phyloP scores from a whole-genome alignment of 768 basidiomycete genomes.

The Boletus tomentosulus region DNA sequence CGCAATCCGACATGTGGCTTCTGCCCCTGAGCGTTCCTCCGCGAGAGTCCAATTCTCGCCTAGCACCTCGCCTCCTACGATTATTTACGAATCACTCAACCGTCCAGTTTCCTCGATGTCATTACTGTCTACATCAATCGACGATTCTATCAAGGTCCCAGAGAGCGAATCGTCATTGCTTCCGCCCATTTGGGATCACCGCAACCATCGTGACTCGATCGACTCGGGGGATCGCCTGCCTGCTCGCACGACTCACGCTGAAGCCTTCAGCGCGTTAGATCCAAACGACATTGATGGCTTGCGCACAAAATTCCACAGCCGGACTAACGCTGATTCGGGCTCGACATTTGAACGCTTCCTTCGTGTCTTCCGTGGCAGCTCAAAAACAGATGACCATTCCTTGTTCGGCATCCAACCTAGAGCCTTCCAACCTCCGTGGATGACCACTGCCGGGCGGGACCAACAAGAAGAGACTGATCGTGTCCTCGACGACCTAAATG shows the following conservation, averaged over 20 bases:
- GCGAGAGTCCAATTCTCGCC: conserved; percentile 17
- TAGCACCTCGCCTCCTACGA: conserved; percentile 16
- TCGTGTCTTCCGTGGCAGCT: conserved; percentile 17
- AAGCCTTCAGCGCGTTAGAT: conserved; percentile 58
- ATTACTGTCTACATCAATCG: conserved; percentile 6
- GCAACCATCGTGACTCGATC: conserved; percentile 23
- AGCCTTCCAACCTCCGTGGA: conserved; percentile 53
- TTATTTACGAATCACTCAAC: conserved; percentile 5
- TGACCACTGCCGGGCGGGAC: conserved; percentile 57
- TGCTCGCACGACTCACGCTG: conserved; percentile 55
- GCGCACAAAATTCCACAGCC: conserved; percentile 31
- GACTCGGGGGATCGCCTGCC: conserved; percentile 30
- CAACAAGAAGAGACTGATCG: conserved; percentile 66
- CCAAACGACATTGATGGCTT: conserved; percentile 48
- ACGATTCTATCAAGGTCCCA: not conserved
- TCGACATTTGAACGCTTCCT: conserved; percentile 21
- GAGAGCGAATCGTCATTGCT: conserved; percentile 10
- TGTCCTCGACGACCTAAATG: conserved; percentile 64
- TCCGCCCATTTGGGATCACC: conserved; percentile 9
- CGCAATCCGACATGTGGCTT: conserved; percentile 4
- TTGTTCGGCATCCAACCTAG: conserved; percentile 25
- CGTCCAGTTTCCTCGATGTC: conserved; percentile 23
- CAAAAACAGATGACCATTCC: conserved; percentile 23
- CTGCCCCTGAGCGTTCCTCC: conserved; percentile 6
- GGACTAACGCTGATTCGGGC: conserved; percentile 16